These are phyloP conservation scores for Aspergillus japonicus DNA, from an alignment of 2,329 filamentous ascomycete species.

Conservation along the genomic window DNA sequence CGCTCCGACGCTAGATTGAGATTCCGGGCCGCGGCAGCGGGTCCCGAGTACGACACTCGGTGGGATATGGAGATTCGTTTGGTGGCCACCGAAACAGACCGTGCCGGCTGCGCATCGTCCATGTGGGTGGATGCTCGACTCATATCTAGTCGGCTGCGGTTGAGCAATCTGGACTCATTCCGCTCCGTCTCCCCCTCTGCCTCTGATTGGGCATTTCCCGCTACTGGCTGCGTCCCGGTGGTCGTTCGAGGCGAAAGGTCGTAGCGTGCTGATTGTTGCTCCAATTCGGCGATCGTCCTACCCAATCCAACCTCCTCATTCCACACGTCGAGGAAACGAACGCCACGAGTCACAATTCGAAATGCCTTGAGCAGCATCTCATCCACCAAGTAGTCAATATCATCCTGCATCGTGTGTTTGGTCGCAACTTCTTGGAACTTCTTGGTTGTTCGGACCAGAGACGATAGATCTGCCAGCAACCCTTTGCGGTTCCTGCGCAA, in stretches of 20 bases:
- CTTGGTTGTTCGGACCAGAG: constrained; percentile 85
- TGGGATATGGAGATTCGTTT: constrained; percentile 62
- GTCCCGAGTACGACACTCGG: constrained; percentile 72
- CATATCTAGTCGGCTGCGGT: constrained; percentile 30
- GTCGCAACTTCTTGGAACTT: constrained; percentile 72
- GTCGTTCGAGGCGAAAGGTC: constrained; percentile 39
- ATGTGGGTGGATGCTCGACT: constrained; percentile 29
- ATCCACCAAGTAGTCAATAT: constrained; percentile 65
- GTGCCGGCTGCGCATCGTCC: constrained; percentile 29
- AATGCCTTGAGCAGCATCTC: constrained; percentile 93
- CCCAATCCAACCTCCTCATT: constrained; percentile 56
- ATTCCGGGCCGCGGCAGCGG: constrained; percentile 61
- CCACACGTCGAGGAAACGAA: constrained; percentile 84
- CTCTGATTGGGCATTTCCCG: constrained; percentile 24
- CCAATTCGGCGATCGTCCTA: constrained; percentile 41
- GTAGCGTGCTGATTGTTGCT: constrained; percentile 30
- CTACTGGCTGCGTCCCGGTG: constrained; percentile 39
- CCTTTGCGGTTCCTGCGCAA: constrained; percentile 82
- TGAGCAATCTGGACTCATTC: constrained; percentile 34
- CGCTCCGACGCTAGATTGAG: constrained; percentile 80
- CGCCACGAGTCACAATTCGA: constrained; percentile 86
- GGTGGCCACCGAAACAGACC: constrained; percentile 36
- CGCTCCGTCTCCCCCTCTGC: constrained; percentile 29
- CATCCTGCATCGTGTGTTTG: constrained; percentile 42
- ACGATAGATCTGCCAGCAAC: constrained; percentile 82